Evolutionary conservation across 2,329 filamentous ascomycete species (phyloP).

Genomic region (Pezicula carpinea): DNA sequence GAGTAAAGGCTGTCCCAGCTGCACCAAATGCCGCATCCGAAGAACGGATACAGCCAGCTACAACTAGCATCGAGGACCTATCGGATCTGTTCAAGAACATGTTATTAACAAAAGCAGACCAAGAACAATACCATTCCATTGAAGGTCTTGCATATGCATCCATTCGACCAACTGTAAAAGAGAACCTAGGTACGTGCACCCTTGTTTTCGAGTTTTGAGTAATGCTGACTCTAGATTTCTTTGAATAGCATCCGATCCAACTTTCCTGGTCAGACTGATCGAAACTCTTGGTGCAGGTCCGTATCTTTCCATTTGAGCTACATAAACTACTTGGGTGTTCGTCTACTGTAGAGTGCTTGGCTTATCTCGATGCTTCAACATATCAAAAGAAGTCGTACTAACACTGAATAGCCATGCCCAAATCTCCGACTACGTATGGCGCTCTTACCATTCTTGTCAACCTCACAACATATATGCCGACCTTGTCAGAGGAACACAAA

Average conservation of each 20-base stretch:
- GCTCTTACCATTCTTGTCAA: slow-evolving; percentile 82
- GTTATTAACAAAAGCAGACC: slow-evolving; percentile 50
- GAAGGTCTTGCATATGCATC: slow-evolving; percentile 93
- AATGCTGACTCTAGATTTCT: no score
- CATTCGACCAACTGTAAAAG: slow-evolving; percentile 78
- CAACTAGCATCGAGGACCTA: slow-evolving; percentile 61
- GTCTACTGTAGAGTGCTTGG: no score
- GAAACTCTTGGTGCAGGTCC: slow-evolving; percentile 48
- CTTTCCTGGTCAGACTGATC: slow-evolving; percentile 67
- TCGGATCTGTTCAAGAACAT: slow-evolving; percentile 62
- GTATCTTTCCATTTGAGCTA: no score
- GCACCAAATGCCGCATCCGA: slow-evolving; percentile 21
- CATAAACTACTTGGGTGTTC: no score
- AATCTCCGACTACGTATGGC: slow-evolving; percentile 75
- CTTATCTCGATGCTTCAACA: no score
- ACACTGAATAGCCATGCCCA: slow-evolving; percentile 38
- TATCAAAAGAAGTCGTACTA: no score
- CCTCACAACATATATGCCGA: slow-evolving; percentile 74
- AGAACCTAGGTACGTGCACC: slow-evolving; percentile 48
- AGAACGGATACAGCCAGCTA: slow-evolving; percentile 42
- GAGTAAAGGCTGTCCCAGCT: slow-evolving; percentile 29
- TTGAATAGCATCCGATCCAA: slow-evolving; percentile 49
- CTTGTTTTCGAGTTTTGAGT: no score
- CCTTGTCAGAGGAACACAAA: slow-evolving; percentile 83
- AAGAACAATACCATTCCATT: slow-evolving; percentile 62